A percentile compares a stretch with the other conserved stretches of the same genome.
phyloP scores from a whole-genome alignment of 352 stramenopile species.

The Globisporangium irregulare region DNA sequence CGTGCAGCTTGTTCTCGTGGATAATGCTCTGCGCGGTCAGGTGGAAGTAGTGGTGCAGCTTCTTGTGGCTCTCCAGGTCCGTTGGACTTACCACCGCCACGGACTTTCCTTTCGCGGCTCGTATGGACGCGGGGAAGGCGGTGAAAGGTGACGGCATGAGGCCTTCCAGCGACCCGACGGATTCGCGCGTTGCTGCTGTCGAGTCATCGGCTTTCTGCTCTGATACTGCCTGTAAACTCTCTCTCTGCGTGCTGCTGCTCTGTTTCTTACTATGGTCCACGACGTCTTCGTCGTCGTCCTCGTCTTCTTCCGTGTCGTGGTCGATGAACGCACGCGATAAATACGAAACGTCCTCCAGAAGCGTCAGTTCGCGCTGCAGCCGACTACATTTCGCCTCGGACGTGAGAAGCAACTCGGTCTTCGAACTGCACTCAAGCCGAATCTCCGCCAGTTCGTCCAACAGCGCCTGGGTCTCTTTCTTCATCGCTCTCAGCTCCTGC shows the following conservation, averaged over 20 bases:
- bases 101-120: conserved; percentile 29
- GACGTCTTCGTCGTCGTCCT: conserved; percentile 47
- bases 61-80: conserved; percentile 74
- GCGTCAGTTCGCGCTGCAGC: conserved; percentile 65
- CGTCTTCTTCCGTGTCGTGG: conserved; percentile 60
- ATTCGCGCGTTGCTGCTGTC: background rate
- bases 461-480: conserved; percentile 37
- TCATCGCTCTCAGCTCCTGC: conserved; percentile 24
- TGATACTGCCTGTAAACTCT: background rate
- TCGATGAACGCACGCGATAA: conserved; percentile 69
- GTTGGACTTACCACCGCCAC: conserved; percentile 44
- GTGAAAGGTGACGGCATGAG: conserved; percentile 29
- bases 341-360: conserved; percentile 78
- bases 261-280: conserved; percentile 15
- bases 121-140: conserved; percentile 30
- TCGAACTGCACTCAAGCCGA: conserved; percentile 39
- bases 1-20: conserved; percentile 80
- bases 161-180: background rate
- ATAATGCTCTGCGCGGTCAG: conserved; percentile 85
- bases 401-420: conserved; percentile 61
- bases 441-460: conserved; percentile 37
- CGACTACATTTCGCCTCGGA: conserved; percentile 62
- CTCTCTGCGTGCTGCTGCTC: background rate
- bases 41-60: conserved; percentile 87
- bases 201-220: background rate